Percentiles rank a stretch among this genome's conserved stretches.
These are phyloP conservation scores for Podaxis sp. DNA, from an alignment of 768 basidiomycete species.

Conservation along the genomic window DNA sequence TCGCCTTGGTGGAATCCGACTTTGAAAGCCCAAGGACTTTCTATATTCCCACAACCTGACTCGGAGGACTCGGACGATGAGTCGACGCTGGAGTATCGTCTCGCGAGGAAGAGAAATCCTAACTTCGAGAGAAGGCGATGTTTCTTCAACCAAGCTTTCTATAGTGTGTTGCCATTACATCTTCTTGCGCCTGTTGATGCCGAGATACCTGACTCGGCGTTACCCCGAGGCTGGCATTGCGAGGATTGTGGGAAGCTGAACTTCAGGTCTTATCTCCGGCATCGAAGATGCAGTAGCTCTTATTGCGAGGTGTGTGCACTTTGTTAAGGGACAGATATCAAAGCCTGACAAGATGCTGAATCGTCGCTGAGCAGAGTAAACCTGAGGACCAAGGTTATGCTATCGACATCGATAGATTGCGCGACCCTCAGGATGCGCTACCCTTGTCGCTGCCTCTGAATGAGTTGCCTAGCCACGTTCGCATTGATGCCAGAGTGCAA, in stretches of 20 bases:
- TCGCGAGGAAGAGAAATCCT: constrained; percentile 21
- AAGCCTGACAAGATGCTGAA: not conserved
- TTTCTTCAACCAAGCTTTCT: constrained; percentile 23
- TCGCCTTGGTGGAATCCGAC: constrained; percentile 28
- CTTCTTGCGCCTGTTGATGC: constrained; percentile 30
- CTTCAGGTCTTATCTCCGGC: constrained; percentile 43
- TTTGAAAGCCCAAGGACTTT: constrained; percentile 2
- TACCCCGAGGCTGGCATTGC: constrained; percentile 53
- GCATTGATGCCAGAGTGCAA: constrained; percentile 16
- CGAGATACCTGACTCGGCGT: constrained; percentile 29
- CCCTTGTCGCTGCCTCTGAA: constrained; percentile 33
- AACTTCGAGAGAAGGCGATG: constrained; percentile 26
- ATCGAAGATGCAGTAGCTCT: constrained; percentile 43
- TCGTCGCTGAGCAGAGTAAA: constrained; percentile 20
- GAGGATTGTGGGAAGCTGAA: constrained; percentile 48
- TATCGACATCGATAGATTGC: constrained; percentile 28
- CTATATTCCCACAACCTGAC: not conserved
- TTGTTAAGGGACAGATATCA: not conserved
- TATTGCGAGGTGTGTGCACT: constrained; percentile 36
- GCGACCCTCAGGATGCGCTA: constrained; percentile 35
- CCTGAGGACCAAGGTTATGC: constrained; percentile 24
- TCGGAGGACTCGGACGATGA: constrained; percentile 12
- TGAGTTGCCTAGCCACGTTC: constrained; percentile 22
- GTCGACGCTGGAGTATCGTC: constrained; percentile 18
- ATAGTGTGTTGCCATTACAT: constrained; percentile 27